Percentiles rank a stretch among this genome's conserved stretches.
Conservation (phyloP, 257 asterid genomes). For the Salvia hispanica region DNA sequence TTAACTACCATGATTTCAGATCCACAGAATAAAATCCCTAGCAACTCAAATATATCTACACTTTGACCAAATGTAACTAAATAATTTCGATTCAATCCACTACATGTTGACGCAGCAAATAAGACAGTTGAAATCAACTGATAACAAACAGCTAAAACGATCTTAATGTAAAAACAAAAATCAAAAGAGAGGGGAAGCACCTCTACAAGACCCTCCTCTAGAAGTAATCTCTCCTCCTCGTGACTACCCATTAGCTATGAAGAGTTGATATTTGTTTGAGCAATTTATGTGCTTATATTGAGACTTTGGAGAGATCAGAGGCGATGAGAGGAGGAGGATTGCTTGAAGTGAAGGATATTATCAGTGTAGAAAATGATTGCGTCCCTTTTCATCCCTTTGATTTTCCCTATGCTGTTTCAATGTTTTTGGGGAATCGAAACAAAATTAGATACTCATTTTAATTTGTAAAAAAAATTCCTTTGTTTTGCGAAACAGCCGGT, state of each 20-base stretch:
- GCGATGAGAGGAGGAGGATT: constrained; percentile 13
- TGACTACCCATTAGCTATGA: constrained; percentile 48
- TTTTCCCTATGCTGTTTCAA: neutral
- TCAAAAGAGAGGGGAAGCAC: constrained; percentile 28
- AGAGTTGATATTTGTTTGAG: neutral
- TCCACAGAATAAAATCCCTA: constrained; percentile 9
- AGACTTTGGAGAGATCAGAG: constrained; percentile 9
- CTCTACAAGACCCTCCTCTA: constrained; percentile 63
- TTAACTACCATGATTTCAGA: constrained; percentile 19
- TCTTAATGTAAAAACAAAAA: neutral
- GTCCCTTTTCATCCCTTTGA: neutral
- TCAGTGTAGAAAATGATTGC: neutral
- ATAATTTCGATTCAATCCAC: neutral
- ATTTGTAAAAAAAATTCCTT: neutral
- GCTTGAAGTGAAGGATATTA: no score
- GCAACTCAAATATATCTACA: neutral
- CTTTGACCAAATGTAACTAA: neutral
- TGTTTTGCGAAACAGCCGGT: no score
- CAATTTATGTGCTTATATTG: neutral
- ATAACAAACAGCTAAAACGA: constrained; percentile 1
- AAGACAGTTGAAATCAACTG: neutral
- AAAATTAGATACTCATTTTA: neutral
- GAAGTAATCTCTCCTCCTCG: constrained; percentile 63
- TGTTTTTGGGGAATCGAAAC: constrained; percentile 15
- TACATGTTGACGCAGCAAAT: neutral